A percentile compares a stretch with the other conserved stretches of the same genome.
Conservation (phyloP, 768 basidiomycete genomes). For the Mycena maculata region DNA sequence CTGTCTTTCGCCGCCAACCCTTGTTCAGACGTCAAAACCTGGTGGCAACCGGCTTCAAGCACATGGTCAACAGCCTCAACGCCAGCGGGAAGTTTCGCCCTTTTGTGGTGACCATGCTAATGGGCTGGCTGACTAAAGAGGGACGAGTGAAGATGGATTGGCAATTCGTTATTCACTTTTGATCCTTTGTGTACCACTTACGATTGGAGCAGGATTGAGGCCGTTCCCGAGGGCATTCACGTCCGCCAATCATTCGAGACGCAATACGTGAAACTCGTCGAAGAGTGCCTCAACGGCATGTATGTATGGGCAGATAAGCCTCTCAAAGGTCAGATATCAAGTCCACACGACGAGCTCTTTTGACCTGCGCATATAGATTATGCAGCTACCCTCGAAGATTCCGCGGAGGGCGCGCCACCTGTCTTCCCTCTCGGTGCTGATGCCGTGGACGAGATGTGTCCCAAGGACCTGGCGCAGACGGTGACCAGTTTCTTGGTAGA, state of each 20-base stretch:
- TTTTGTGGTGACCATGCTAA: constrained; percentile 11
- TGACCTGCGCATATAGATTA: constrained; percentile 7
- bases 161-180: neutral
- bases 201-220: constrained; percentile 8
- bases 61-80: constrained; percentile 20
- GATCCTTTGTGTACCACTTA: neutral
- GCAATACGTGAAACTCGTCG: neutral
- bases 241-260: neutral
- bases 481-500: neutral
- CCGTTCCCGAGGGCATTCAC: constrained; percentile 3
- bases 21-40: constrained; percentile 18
- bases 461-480: neutral
- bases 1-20: neutral
- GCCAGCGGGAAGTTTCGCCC: constrained; percentile 16
- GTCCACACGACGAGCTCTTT: neutral
- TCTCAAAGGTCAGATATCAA: constrained; percentile 11
- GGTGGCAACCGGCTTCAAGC: constrained; percentile 8
- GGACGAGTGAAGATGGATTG: constrained; percentile 5
- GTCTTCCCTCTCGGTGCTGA: constrained; percentile 1
- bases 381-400: neutral
- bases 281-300: neutral
- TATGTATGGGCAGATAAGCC: constrained; percentile 16
- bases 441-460: neutral
- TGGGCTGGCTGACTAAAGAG: constrained; percentile 7
- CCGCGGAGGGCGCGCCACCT: neutral